These are phyloP conservation scores for Drechslerella dactyloides DNA, from an alignment of 2,329 filamentous ascomycete genomes.

Conservation along the genomic window DNA sequence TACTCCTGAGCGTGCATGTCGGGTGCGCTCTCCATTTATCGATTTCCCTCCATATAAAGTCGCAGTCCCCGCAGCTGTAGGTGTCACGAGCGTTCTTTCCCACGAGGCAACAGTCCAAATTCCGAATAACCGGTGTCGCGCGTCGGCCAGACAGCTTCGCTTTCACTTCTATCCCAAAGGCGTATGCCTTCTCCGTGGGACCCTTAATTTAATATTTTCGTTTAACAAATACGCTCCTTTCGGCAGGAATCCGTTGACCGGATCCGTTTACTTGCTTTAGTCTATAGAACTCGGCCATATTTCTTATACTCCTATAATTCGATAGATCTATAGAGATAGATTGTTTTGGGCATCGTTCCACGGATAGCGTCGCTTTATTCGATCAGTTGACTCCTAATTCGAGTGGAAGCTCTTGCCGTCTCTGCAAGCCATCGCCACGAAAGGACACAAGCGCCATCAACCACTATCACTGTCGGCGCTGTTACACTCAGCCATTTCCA, in stretches of 20 bases:
- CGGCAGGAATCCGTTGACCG: constrained; percentile 51
- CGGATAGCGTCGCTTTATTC: constrained; percentile 20
- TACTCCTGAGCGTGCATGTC: constrained; percentile 16
- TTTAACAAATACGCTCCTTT: constrained; percentile 22
- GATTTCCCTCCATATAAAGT: constrained; percentile 42
- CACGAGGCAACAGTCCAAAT: constrained; percentile 11
- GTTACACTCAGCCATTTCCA: constrained; percentile 2
- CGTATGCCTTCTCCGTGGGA: constrained; percentile 13
- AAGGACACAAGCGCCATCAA: constrained; percentile 26
- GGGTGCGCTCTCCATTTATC: constrained; percentile 27
- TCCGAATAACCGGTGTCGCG: constrained; percentile 21
- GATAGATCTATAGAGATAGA: constrained; percentile 23
- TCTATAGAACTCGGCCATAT: constrained; percentile 30
- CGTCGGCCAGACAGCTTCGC: constrained; percentile 47
- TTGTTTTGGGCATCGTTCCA: constrained; percentile 37
- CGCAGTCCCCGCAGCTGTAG: constrained; percentile 32
- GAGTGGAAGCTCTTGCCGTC: constrained; percentile 40
- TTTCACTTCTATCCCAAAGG: constrained; percentile 1
- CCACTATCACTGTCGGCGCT: background rate
- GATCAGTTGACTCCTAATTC: constrained; percentile 17
- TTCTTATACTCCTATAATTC: background rate
- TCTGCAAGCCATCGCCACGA: constrained; percentile 39
- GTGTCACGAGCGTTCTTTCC: constrained; percentile 10
- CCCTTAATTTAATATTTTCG: constrained; percentile 9
- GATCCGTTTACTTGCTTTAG: constrained; percentile 46